These are phyloP conservation scores for Coffea humblotiana DNA, from an alignment of 305 asterid genomes.

Conservation along the genomic window DNA sequence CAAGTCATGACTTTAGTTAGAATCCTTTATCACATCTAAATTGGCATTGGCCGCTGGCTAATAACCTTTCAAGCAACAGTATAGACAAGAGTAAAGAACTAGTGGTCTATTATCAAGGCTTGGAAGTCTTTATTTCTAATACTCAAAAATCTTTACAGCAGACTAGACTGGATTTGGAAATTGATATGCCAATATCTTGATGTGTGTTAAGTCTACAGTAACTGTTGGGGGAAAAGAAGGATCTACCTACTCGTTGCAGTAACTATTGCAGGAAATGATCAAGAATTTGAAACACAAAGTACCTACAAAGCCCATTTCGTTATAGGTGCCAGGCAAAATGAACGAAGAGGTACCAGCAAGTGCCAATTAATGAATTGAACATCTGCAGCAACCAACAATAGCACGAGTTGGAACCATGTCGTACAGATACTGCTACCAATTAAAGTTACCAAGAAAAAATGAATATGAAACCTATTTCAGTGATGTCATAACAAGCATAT, in stretches of 20 bases:
- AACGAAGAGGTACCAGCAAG: not conserved
- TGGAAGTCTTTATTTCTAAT: not conserved
- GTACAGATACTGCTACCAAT: not conserved
- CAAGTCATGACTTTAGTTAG: no score
- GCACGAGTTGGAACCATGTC: not conserved
- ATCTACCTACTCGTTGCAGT: no score
- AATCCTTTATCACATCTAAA: not conserved
- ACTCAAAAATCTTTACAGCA: not conserved
- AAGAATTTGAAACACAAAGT: no score
- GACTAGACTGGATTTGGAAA: not conserved
- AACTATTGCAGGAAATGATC: no score
- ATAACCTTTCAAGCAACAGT: slow-evolving; percentile 4
- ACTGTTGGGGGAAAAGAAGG: not conserved
- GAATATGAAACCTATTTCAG: not conserved
- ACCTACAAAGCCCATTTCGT: no score
- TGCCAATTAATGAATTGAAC: not conserved
- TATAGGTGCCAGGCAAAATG: not conserved
- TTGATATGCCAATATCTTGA: not conserved
- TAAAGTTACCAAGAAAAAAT: not conserved
- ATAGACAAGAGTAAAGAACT: not conserved
- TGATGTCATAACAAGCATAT: not conserved
- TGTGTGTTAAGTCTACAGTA: no score
- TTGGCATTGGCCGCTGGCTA: not conserved
- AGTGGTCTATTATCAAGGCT: not conserved
- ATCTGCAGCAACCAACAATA: not conserved